Evolutionary conservation across 2,329 filamentous ascomycete genomes (phyloP), one percentile per base, ranked within the genome.

Genomic region (Penicillium psychrosexuale): DNA sequence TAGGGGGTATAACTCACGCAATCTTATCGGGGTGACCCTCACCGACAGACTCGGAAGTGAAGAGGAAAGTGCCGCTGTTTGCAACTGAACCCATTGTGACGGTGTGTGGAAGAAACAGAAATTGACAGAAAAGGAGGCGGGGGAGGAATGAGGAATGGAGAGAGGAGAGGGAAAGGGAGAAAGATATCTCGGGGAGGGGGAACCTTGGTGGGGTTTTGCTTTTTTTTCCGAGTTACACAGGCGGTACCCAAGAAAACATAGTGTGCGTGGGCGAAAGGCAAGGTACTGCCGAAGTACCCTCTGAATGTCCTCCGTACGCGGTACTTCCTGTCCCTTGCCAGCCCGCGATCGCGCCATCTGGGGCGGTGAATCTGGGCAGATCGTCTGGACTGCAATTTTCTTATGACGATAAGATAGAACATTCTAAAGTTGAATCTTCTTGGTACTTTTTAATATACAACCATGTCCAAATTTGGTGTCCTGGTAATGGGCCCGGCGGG

Each of bases 21-120:
- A 96, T 96, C 88, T 96, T 96, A 79, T 96, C 91, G 71, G 91
- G 90, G 81, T 96, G 91, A 66, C 90, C 89, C 80, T 93, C 90
- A 75, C 89, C 90, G 72, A 93, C 90, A 55, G 89, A 92, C 79
- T 94, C 90, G 77, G 89, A 94, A 70, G 90, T 94, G 84, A 93
- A 93, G 65, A 93, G 84, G 81, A 93, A 93, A 68, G 85, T 89
- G 62, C 86, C 87, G 33, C 77, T 77, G 70, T 73, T 77, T 65
- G 73, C 72, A 63, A 81, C 75, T 76, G 82, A 83, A 74, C 77
- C 75, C 85, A 88, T 88, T 78, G 72, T 85, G 80, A 76, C 55
- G 53, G 49, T 58, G 56, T 57, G 48, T 52, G 57, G 57, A 58
- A 59, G 58, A 38, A 46, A 54, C 51, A 22, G 55, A 49, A 52